phyloP scores from a whole-genome alignment of 345 rosid genomes.

The Eucalyptus sp. region DNA sequence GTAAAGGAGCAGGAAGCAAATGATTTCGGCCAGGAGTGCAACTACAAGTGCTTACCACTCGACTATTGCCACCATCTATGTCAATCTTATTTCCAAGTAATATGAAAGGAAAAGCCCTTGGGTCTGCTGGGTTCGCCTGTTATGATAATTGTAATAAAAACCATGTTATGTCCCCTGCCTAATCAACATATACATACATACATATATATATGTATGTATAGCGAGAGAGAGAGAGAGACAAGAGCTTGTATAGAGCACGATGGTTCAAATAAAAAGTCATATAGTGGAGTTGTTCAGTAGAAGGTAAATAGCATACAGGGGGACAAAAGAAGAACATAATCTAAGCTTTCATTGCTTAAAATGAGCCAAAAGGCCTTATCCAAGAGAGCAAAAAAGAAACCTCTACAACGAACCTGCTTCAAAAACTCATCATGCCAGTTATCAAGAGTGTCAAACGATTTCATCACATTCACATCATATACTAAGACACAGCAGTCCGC shows the following conservation, averaged over 20 bases:
- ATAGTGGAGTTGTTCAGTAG: neutral
- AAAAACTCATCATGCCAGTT: conserved; percentile 98
- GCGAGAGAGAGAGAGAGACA: neutral
- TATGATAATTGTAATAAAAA: neutral
- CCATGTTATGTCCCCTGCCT: neutral
- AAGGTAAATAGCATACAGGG: neutral
- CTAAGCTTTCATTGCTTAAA: neutral
- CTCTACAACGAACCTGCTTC: conserved; percentile 53
- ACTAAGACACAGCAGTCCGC: conserved; percentile 95
- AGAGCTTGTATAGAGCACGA: neutral
- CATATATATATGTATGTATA: no score
- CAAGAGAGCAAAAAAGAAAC: neutral
- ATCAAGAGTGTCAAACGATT: conserved; percentile 83
- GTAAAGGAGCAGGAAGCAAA: neutral
- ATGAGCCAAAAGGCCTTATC: neutral
- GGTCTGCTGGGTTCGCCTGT: conserved; percentile 82
- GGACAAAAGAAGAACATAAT: neutral
- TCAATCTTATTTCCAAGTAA: conserved; percentile 96
- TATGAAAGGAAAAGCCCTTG: conserved; percentile 69
- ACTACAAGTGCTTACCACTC: conserved; percentile 57
- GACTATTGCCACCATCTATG: conserved; percentile 96
- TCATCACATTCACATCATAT: conserved; percentile 84
- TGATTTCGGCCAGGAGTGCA: neutral
- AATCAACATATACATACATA: no score
- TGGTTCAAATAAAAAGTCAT: neutral